Evolutionary conservation across 129 eudicot genomes (phyloP).

Genomic region (Gnaphalium uliginosum): DNA sequence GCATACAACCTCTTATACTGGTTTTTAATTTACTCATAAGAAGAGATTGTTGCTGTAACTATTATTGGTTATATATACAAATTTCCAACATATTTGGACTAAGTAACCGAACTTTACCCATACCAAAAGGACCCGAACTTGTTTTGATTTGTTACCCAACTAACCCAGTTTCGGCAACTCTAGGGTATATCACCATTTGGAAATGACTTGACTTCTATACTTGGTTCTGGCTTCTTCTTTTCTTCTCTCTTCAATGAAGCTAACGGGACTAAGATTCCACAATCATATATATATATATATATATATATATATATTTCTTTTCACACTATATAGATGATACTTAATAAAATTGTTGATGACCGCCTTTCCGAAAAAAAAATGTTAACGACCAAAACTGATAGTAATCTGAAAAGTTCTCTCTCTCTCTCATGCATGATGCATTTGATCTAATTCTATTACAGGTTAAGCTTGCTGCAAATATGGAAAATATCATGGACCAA

Average conservation of each 20-base stretch:
- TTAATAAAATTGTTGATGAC: not conserved
- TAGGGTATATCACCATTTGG: not conserved
- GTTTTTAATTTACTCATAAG: too few species aligned
- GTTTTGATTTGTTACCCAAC: not conserved
- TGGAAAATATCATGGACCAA: conserved; percentile 91
- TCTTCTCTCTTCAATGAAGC: not conserved
- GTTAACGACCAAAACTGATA: not conserved
- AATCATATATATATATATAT: too few species aligned
- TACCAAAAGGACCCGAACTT: not conserved
- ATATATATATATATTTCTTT: too few species aligned
- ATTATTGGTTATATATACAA: too few species aligned
- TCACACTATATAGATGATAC: conserved; percentile 1
- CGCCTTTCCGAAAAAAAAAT: too few species aligned
- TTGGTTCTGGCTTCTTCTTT: not conserved
- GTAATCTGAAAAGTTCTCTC: not conserved
- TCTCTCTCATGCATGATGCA: not conserved
- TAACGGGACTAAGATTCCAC: not conserved
- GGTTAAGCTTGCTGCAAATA: conserved; percentile 68
- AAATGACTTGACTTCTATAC: not conserved
- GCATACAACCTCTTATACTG: not conserved
- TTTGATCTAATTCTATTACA: conserved; percentile 29
- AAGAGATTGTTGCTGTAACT: not conserved
- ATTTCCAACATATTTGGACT: not conserved
- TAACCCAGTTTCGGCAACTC: not conserved
- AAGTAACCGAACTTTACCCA: not conserved